Base-by-base conservation (phyloP, 2,329 filamentous ascomycete species). In the Claviceps spartinae region DNA sequence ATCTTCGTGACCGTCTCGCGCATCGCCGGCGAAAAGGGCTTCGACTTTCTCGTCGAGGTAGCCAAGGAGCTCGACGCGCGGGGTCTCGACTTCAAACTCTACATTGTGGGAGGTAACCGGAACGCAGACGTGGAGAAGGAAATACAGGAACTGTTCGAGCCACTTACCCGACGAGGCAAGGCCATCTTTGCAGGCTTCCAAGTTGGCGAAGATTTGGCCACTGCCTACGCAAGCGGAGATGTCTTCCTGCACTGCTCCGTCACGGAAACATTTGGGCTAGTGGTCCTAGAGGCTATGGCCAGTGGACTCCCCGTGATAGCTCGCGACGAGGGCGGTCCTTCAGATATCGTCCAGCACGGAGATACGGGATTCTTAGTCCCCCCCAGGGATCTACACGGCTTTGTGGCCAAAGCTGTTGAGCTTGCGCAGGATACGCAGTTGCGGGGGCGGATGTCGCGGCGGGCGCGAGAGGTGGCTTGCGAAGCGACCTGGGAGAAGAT, bases 191-290 rank as follows among this genome's bases (percentile, higher is more conserved):
- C 81, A 0, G 82, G 83, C 0, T 82, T 85, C 67, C 72, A 79
- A 57, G 73, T 77, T 0, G 82, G 82, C 11, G 72, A 73, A 48
- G 72, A 74, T 2, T 71, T 86, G 8, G 82, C 81, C n/a, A 69
- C 72, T n/a, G 76, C 79, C 9, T 87, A 85, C 57, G 82, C 83
- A 2, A 78, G 77, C 3, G 82, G 77, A 0, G 82, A 86, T 60
- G 58, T 86, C n/a, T 86, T 86, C 61, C 65, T 86, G 14, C 82
- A 86, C 66, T 85, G 81, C 65, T 86, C 80, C 22, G 70, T 86
- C 53, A 86, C 82, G 0, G 83, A 86, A 64, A 86, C 83, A 0
- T 86, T 86, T 63, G 83, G 83, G 0, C 69, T 86, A 9, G 82
- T 86, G 0, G 82, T 86, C 1, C 69, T 86, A 2, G 83, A 86